Evolutionary conservation across 495 filamentous ascomycete genomes (phyloP).

Genomic region (Hypoxylon perforatum): DNA sequence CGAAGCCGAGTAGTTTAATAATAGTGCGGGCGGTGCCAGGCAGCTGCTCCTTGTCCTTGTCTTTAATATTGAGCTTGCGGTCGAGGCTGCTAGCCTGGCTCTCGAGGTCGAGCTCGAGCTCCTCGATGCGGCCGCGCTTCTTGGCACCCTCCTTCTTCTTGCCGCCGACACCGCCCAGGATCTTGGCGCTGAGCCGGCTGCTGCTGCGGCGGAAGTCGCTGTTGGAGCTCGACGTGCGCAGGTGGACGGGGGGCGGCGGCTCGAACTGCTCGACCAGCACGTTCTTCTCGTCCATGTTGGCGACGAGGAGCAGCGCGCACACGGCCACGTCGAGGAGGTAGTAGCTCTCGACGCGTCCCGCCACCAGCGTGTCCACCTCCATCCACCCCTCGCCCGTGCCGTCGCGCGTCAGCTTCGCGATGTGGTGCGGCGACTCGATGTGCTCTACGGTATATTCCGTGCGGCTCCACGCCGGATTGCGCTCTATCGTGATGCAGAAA

Average conservation of each 20-base stretch:
- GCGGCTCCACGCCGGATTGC: constrained; percentile 62
- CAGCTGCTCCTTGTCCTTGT: constrained; percentile 53
- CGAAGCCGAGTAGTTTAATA: constrained; percentile 52
- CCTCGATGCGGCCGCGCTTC: constrained; percentile 56
- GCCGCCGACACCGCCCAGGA: constrained; percentile 21
- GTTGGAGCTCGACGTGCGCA: constrained; percentile 34
- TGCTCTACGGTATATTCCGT: constrained; percentile 73
- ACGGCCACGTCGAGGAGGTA: constrained; percentile 82
- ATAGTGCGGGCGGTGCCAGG: constrained; percentile 51
- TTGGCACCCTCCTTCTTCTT: constrained; percentile 42
- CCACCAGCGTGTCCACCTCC: constrained; percentile 63
- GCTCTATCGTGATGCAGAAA: constrained; percentile 64
- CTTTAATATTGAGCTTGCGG: constrained; percentile 47
- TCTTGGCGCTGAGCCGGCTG: constrained; percentile 41
- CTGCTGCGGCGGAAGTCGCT: constrained; percentile 42
- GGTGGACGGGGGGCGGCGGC: constrained; percentile 56
- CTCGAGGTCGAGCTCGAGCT: constrained; percentile 67
- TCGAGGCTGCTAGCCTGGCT: constrained; percentile 61
- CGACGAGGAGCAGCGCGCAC: constrained; percentile 75
- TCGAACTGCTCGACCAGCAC: constrained; percentile 61
- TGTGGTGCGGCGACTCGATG: constrained; percentile 62
- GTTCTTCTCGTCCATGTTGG: constrained; percentile 67
- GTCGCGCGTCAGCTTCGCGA: constrained; percentile 63
- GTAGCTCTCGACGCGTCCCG: constrained; percentile 65
- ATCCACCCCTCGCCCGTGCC: constrained; percentile 63